These are phyloP conservation scores for Kluyveromyces marxianus DNA, from an alignment of 1,139 yeast genomes.

Conservation along the genomic window DNA sequence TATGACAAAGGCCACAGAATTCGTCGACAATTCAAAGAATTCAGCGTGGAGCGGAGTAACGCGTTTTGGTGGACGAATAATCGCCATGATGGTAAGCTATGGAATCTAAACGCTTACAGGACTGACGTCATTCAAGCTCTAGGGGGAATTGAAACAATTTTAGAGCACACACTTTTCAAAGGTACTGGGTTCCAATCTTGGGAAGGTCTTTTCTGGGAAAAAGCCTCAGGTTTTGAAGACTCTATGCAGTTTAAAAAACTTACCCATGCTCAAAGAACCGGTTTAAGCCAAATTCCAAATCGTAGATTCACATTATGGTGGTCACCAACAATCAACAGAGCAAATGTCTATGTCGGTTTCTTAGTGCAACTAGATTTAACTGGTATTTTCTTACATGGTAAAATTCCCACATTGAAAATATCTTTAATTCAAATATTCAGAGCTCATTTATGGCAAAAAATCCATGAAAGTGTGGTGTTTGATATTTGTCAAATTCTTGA, in stretches of 20 bases:
- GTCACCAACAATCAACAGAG: slow-evolving; percentile 98
- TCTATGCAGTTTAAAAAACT: slow-evolving; percentile 88
- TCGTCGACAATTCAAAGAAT: slow-evolving; percentile 73
- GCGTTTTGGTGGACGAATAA: slow-evolving; percentile 97
- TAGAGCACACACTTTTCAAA: slow-evolving; percentile 90
- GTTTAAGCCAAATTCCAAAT: slow-evolving; percentile 95
- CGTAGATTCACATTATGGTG: slow-evolving; percentile 98
- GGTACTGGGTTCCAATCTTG: slow-evolving; percentile 97
- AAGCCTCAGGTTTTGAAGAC: slow-evolving; percentile 94
- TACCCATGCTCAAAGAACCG: slow-evolving; percentile 96
- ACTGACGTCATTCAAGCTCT: slow-evolving; percentile 95
- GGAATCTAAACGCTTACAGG: slow-evolving; percentile 90
- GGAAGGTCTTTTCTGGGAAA: slow-evolving; percentile 99
- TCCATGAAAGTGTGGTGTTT: slow-evolving; percentile 90
- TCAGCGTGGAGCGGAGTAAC: slow-evolving; percentile 59
- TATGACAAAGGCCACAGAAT: slow-evolving; percentile 91
- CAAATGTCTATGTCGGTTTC: slow-evolving; percentile 96
- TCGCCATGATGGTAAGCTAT: slow-evolving; percentile 90
- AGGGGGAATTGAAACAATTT: slow-evolving; percentile 94
- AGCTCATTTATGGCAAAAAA: slow-evolving; percentile 98
- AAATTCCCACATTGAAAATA: slow-evolving; percentile 92
- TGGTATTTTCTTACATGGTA: slow-evolving; percentile 95
- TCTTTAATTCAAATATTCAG: slow-evolving; percentile 93
- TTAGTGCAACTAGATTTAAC: slow-evolving; percentile 93
- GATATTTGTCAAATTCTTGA: slow-evolving; percentile 91